A percentile compares a stretch with the other conserved stretches of the same genome.
Conservation (phyloP, 2,329 filamentous ascomycete species). For the Aspergillus viridinutans region DNA sequence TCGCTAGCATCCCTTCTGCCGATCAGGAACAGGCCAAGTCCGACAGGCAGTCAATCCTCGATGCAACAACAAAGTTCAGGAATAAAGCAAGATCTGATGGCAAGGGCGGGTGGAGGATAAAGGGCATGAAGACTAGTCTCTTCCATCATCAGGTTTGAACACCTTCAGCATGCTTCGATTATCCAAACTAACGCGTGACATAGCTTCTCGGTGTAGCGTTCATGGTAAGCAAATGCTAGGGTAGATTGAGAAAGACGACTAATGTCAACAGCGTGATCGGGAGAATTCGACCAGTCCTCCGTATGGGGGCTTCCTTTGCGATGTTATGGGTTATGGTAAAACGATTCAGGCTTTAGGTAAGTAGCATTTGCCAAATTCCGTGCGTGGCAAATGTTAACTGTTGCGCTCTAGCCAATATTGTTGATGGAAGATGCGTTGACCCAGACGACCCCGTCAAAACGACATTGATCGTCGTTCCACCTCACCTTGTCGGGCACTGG, state of each 20-base stretch:
- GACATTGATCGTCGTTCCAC: constrained; percentile 37
- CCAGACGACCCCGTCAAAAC: constrained; percentile 20
- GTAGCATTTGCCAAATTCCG: background rate
- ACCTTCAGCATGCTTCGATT: background rate
- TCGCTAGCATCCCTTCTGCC: constrained; percentile 26
- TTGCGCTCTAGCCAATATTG: constrained; percentile 29
- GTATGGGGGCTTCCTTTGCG: constrained; percentile 36
- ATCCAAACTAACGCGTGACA: constrained; percentile 3
- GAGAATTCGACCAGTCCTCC: constrained; percentile 25
- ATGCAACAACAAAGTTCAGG: constrained; percentile 28
- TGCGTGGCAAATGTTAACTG: background rate
- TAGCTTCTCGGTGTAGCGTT: constrained; percentile 30
- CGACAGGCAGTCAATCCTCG: constrained; percentile 22
- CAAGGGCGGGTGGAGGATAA: constrained; percentile 29
- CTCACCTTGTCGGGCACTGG: constrained; percentile 34
- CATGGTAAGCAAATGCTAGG: constrained; percentile 23
- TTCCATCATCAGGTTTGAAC: constrained; percentile 32
- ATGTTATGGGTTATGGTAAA: constrained; percentile 43
- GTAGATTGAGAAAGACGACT: constrained; percentile 1
- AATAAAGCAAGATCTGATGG: constrained; percentile 23
- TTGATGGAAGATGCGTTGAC: constrained; percentile 27
- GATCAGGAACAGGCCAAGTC: constrained; percentile 18
- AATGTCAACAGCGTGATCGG: constrained; percentile 26
- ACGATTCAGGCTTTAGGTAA: constrained; percentile 34
- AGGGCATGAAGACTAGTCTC: constrained; percentile 29